Percentiles rank a stretch among this genome's conserved stretches.
These are phyloP conservation scores for Trichoderma endophyticum DNA, from an alignment of 2,329 filamentous ascomycete genomes.

Conservation along the genomic window DNA sequence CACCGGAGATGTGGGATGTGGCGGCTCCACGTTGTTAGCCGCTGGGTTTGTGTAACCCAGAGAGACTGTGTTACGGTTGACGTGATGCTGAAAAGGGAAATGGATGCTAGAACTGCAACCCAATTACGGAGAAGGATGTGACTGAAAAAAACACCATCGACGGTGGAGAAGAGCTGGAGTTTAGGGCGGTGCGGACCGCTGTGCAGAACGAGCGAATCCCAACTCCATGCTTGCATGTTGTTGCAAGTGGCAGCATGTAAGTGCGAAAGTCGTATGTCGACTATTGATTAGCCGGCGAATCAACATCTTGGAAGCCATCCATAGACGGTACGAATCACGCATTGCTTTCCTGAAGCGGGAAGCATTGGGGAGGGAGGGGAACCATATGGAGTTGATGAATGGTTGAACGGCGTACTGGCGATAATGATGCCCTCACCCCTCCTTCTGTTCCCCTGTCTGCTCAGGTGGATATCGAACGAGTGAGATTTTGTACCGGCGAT, in stretches of 20 bases:
- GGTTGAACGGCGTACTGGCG: neutral
- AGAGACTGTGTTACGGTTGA: neutral
- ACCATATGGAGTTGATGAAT: neutral
- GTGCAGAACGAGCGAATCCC: neutral
- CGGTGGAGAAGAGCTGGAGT: neutral
- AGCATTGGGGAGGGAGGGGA: neutral
- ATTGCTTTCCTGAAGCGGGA: neutral
- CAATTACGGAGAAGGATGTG: neutral
- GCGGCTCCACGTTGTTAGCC: neutral
- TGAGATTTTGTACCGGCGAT: neutral
- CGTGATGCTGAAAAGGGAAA: neutral
- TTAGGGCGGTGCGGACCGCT: neutral
- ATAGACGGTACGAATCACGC: neutral
- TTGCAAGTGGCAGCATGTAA: neutral
- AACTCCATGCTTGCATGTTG: neutral
- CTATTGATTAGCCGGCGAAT: neutral
- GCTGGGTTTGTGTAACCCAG: neutral
- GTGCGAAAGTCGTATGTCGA: neutral
- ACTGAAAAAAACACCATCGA: neutral
- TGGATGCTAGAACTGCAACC: neutral
- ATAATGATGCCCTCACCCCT: neutral
- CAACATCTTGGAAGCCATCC: neutral
- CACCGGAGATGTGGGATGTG: neutral
- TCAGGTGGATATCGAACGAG: neutral
- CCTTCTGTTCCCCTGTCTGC: neutral